Base-by-base conservation (phyloP, 441 rosid species). In the Bruguiera hainesii region DNA sequence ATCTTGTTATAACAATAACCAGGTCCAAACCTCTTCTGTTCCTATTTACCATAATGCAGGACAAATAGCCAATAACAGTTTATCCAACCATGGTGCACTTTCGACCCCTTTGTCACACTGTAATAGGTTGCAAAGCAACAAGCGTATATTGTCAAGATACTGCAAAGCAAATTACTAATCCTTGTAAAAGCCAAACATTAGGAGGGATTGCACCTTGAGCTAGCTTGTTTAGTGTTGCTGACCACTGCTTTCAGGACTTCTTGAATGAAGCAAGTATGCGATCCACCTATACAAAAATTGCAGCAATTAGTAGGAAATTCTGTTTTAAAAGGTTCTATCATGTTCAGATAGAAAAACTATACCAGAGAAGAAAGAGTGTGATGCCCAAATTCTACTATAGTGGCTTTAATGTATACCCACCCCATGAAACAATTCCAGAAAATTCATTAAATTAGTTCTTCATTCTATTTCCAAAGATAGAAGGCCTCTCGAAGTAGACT, bases 211-310 rank as follows among this genome's bases (percentile, higher is more conserved):
- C 46, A 37, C 97, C 97, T 84, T 89, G 91, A 2, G 97, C 97
- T 18, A 95, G 87, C 86, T 95, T 95, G 86, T 95, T 95, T 67
- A 85, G 75, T 10, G 90, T 89, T 46, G 97, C 81, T 30, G 95
- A 92, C 98, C 99, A 95, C 76, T 87, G 99, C 80, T 86, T 92
- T 4, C 98, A 95, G 56, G 97, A 89, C 79, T 87, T 95, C 76
- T 88, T 84, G 73, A 92, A 95, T 10, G 87, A 86, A 59, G 87
- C 79, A 25, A 90, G 83, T 68, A 90, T 84, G 20, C 76, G 79
- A 48, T 92, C 96, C 96, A 95, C 89, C 98, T 90, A 75, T 5
- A 79, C 39, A 52, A 59, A 13, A 66, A 48, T 37, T 68, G 57
- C 31, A 63, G 28, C 58, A 26, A 55, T 20, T 10, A 10, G 28